Conservation (phyloP, 345 rosid genomes). For the Arabis hirsuta region DNA sequence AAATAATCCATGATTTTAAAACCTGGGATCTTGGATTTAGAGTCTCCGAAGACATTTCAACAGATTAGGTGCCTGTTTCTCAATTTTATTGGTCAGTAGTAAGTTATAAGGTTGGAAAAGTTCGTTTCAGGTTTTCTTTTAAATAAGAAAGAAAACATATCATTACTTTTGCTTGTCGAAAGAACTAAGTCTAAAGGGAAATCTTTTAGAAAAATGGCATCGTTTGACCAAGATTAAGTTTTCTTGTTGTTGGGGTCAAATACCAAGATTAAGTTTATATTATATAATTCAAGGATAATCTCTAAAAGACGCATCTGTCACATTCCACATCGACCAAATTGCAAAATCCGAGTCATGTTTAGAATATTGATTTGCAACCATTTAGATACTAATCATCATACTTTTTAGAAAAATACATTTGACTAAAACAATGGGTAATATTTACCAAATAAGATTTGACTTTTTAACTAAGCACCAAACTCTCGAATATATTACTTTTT, state of each 20-base stretch:
- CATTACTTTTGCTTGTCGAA: not conserved
- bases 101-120: not conserved
- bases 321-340: slow-evolving; percentile 23
- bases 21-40: not conserved
- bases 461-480: not conserved
- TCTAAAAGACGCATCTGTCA: not conserved
- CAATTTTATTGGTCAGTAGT: not conserved
- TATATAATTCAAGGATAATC: slow-evolving; percentile 8
- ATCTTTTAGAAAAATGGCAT: slow-evolving; percentile 16
- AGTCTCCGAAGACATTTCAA: slow-evolving; percentile 7
- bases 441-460: slow-evolving; percentile 9
- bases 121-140: not conserved
- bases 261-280: slow-evolving; percentile 8
- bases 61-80: not conserved
- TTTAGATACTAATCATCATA: slow-evolving; percentile 14
- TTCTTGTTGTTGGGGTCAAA: no score
- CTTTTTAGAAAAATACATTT: slow-evolving; percentile 9
- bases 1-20: not conserved
- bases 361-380: slow-evolving; percentile 3
- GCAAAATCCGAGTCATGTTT: slow-evolving; percentile 26
- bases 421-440: slow-evolving; percentile 1
- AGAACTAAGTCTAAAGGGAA: not conserved
- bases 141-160: not conserved
- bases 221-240: not conserved
- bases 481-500: slow-evolving; percentile 7